These are phyloP conservation scores for Ceratobasidium sp. DNA, from an alignment of 1,284 basidiomycete genomes.

Conservation along the genomic window DNA sequence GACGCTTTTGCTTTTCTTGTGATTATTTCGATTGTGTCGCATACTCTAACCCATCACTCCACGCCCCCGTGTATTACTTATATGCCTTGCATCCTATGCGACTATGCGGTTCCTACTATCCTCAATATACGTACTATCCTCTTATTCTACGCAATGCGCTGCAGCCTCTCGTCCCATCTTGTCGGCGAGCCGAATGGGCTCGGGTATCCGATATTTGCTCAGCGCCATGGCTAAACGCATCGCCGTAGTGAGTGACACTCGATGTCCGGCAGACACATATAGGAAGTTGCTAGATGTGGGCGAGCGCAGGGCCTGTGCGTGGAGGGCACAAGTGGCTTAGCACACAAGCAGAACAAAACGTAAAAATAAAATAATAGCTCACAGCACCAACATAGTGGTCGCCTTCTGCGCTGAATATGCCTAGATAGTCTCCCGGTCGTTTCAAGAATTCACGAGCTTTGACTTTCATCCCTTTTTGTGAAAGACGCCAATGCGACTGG, in stretches of 20 bases:
- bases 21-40: slow-evolving; percentile 77
- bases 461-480: slow-evolving; percentile 50
- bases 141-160: not conserved
- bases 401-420: slow-evolving; percentile 42
- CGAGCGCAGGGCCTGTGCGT: slow-evolving; percentile 47
- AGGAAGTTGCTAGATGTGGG: slow-evolving; percentile 48
- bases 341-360: not conserved
- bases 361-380: slow-evolving; percentile 9
- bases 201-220: slow-evolving; percentile 48
- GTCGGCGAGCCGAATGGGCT: slow-evolving; percentile 51
- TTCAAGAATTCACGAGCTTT: slow-evolving; percentile 45
- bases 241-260: slow-evolving; percentile 47
- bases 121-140: slow-evolving; percentile 25
- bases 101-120: slow-evolving; percentile 16
- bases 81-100: slow-evolving; percentile 33
- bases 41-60: slow-evolving; percentile 59
- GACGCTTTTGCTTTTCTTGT: slow-evolving; percentile 16
- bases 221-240: slow-evolving; percentile 47
- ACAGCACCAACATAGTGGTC: slow-evolving; percentile 48
- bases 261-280: slow-evolving; percentile 51
- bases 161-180: slow-evolving; percentile 42
- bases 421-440: slow-evolving; percentile 49
- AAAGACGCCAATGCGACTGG: slow-evolving; percentile 44
- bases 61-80: slow-evolving; percentile 1
- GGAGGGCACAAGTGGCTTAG: not conserved